Evolutionary conservation across 2,329 filamentous ascomycete species (phyloP).

Genomic region (Botrytis squamosa): DNA sequence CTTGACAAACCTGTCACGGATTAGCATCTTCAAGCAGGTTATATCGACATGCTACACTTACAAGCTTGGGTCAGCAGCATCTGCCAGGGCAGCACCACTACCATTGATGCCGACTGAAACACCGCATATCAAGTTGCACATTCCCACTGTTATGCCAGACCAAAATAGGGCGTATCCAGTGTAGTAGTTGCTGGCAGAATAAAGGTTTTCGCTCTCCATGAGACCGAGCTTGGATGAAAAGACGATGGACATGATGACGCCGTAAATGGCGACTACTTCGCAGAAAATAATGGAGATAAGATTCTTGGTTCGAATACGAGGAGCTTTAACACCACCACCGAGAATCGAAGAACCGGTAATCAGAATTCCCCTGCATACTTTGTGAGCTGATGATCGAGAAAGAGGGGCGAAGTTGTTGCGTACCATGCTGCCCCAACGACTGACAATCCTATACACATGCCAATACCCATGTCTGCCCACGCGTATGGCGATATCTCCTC

Average conservation of each 20-base stretch:
- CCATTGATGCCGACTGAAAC: constrained; percentile 97
- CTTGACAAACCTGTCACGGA: constrained; percentile 77
- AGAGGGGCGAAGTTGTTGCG: constrained; percentile 17
- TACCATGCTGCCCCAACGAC: constrained; percentile 98
- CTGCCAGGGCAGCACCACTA: constrained; percentile 90
- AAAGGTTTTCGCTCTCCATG: constrained; percentile 62
- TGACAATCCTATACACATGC: constrained; percentile 90
- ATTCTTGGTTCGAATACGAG: constrained; percentile 98
- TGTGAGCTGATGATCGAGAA: constrained; percentile 21
- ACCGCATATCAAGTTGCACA: constrained; percentile 95
- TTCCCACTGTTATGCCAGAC: constrained; percentile 88
- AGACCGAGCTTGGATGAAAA: constrained; percentile 84
- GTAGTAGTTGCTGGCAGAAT: constrained; percentile 80
- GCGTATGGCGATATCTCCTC: constrained; percentile 91
- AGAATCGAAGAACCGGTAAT: constrained; percentile 97
- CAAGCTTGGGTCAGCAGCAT: constrained; percentile 89
- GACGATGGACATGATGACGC: constrained; percentile 99
- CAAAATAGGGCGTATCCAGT: constrained; percentile 96
- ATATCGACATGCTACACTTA: constrained; percentile 50
- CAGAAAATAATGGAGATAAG: constrained; percentile 99
- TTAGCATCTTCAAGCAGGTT: constrained; percentile 24
- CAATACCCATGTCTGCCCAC: constrained; percentile 89
- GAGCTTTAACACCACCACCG: constrained; percentile 92
- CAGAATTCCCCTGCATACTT: constrained; percentile 81
- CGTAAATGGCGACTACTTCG: constrained; percentile 99